Percentiles rank a stretch among this genome's conserved stretches.
These are phyloP conservation scores for Spinacia oleracea DNA, from an alignment of 179 eudicot genomes.

Conservation along the genomic window DNA sequence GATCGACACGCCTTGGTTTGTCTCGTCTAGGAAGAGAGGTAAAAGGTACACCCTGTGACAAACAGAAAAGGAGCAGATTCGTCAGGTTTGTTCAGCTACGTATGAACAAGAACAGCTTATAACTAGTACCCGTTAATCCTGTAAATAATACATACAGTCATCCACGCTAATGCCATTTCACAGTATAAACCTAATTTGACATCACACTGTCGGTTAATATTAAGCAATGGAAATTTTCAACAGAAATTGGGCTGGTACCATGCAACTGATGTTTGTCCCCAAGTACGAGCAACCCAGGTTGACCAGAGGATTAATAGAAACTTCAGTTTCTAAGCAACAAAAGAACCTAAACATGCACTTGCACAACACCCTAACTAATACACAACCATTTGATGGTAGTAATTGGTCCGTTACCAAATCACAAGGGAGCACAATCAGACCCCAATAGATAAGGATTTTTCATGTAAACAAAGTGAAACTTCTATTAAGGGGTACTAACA, in stretches of 20 bases:
- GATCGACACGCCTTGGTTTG: slow-evolving; percentile 90
- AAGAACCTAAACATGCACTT: background rate
- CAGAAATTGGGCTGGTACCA: background rate
- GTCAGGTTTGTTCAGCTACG: background rate
- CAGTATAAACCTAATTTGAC: background rate
- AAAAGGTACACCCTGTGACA: slow-evolving; percentile 66
- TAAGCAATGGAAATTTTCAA: background rate
- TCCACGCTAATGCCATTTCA: background rate
- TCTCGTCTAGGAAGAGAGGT: slow-evolving; percentile 59
- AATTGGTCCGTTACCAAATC: background rate
- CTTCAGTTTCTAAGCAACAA: background rate
- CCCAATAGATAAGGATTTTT: background rate
- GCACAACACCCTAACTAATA: background rate
- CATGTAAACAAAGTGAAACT: background rate
- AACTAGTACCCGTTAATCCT: background rate
- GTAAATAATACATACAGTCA: background rate
- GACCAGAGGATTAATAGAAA: background rate
- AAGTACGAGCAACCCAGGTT: background rate
- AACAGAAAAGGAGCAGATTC: slow-evolving; percentile 1
- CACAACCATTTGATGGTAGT: background rate
- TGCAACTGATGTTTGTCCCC: background rate
- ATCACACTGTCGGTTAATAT: background rate
- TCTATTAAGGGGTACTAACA: background rate
- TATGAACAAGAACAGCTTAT: background rate
- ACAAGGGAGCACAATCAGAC: background rate